A percentile compares a stretch with the other conserved stretches of the same genome.
These are phyloP conservation scores for Phaseolus coccineus DNA, from an alignment of 331 rosid species.

Conservation along the genomic window DNA sequence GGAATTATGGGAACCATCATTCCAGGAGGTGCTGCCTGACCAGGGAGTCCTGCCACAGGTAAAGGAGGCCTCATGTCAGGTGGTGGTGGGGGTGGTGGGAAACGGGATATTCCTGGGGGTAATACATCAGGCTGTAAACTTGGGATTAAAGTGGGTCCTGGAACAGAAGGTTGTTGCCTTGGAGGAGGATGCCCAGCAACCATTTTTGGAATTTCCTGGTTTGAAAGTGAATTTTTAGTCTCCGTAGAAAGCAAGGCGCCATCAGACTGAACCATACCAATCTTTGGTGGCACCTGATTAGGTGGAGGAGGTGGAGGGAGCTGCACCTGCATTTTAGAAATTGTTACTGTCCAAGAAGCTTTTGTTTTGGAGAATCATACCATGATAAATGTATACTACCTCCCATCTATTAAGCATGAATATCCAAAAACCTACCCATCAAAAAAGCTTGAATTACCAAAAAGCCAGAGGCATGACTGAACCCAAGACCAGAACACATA, in stretches of 20 bases:
- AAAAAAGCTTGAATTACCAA: constrained; percentile 16
- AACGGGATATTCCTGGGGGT: constrained; percentile 90
- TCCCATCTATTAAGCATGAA: constrained; percentile 21
- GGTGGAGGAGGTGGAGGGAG: constrained; percentile 95
- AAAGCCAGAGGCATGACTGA: constrained; percentile 1
- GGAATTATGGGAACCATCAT: constrained; percentile 84
- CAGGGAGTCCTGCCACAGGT: constrained; percentile 70
- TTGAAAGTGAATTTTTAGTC: constrained; percentile 52
- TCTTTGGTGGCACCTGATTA: constrained; percentile 66
- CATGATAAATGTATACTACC: constrained; percentile 16
- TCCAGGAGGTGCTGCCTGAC: constrained; percentile 81
- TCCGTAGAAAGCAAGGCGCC: constrained; percentile 61
- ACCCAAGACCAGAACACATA: constrained; percentile 23
- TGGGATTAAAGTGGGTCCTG: constrained; percentile 70
- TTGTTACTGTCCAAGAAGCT: constrained; percentile 33
- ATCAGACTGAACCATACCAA: constrained; percentile 64
- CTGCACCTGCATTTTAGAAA: constrained; percentile 62
- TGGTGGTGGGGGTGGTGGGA: constrained; percentile 89
- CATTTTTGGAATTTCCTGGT: constrained; percentile 70
- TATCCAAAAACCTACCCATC: constrained; percentile 19
- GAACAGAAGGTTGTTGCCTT: constrained; percentile 70
- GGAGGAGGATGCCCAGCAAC: constrained; percentile 92
- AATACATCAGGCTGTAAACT: constrained; percentile 75
- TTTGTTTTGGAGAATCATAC: constrained; percentile 30
- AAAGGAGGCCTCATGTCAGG: constrained; percentile 86